These are phyloP conservation scores for Trichoderma polysporum DNA, from an alignment of 2,329 filamentous ascomycete species.

Conservation along the genomic window DNA sequence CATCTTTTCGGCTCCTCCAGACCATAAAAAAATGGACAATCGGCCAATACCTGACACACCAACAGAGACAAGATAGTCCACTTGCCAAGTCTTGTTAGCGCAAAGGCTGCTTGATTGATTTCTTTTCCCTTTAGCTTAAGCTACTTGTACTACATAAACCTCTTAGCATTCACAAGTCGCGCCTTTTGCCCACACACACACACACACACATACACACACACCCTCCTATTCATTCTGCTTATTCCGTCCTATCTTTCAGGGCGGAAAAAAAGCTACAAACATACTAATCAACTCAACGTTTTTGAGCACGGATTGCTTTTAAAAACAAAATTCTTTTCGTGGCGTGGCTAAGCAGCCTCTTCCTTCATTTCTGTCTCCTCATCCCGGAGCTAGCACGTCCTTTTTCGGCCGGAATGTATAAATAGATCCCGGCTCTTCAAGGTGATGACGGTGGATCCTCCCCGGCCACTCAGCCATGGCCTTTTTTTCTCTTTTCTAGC, in stretches of 20 bases:
- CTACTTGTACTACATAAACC: not conserved
- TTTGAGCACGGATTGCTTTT: too few relatives aligned
- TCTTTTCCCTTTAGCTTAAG: too few relatives aligned
- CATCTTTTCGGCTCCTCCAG: not conserved
- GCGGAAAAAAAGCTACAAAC: too few relatives aligned
- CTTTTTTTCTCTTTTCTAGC: not conserved
- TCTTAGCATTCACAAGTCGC: not conserved
- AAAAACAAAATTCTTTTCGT: not conserved
- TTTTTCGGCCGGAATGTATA: constrained; percentile 5
- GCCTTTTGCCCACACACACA: not conserved
- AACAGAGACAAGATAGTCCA: not conserved
- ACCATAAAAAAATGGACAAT: not conserved
- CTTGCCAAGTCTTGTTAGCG: not conserved
- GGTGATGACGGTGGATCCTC: constrained; percentile 4
- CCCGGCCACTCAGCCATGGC: not conserved
- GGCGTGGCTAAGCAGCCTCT: not conserved
- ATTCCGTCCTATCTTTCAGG: too few relatives aligned
- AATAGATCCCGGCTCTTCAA: constrained; percentile 10
- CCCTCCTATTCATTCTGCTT: too few relatives aligned
- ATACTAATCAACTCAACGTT: too few relatives aligned
- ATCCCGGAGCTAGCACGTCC: not conserved
- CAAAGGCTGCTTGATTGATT: not conserved
- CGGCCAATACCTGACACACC: not conserved
- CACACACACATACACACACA: too few relatives aligned
- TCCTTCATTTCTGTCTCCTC: not conserved